These are phyloP conservation scores for Cladosporium sp. DNA, from an alignment of 2,329 filamentous ascomycete species.

Conservation along the genomic window DNA sequence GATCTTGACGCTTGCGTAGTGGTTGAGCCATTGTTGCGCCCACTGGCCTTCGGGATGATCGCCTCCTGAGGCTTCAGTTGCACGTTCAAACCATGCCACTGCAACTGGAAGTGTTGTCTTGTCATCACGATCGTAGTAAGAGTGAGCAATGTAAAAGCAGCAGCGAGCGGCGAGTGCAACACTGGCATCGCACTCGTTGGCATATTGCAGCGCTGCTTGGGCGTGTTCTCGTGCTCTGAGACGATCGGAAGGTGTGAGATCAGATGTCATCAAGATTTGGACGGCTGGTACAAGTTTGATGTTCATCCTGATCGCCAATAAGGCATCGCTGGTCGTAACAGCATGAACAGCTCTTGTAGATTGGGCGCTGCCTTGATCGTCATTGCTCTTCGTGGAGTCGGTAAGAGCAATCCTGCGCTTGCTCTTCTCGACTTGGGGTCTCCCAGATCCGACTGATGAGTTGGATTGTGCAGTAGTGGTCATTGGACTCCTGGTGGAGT, in stretches of 20 bases:
- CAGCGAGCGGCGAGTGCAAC: slow-evolving; percentile 1
- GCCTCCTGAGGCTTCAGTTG: not conserved
- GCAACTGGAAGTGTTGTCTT: not conserved
- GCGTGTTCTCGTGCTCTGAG: not conserved
- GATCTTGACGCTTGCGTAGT: slow-evolving; percentile 4
- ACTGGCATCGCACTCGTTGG: not conserved
- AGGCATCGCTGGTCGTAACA: not conserved
- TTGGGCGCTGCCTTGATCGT: not conserved
- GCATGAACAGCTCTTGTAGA: not conserved
- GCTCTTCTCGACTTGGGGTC: not conserved
- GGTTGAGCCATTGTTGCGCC: slow-evolving; percentile 16
- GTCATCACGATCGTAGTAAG: not conserved
- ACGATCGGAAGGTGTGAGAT: not conserved
- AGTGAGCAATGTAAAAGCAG: slow-evolving; percentile 6
- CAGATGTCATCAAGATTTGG: not conserved
- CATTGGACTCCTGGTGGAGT: not conserved
- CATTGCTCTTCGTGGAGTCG: not conserved
- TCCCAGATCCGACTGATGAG: not conserved
- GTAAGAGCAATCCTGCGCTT: not conserved
- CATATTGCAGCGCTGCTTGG: not conserved
- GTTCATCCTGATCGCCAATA: slow-evolving; percentile 1
- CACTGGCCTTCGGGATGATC: slow-evolving; percentile 9
- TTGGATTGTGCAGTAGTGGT: not conserved
- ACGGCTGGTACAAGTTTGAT: slow-evolving; percentile 2
- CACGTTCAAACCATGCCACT: slow-evolving; percentile 11